Percentiles rank a stretch among this genome's conserved stretches.
phyloP scores from a whole-genome alignment of 768 basidiomycete genomes.

The Vishniacozyma victoriae region DNA sequence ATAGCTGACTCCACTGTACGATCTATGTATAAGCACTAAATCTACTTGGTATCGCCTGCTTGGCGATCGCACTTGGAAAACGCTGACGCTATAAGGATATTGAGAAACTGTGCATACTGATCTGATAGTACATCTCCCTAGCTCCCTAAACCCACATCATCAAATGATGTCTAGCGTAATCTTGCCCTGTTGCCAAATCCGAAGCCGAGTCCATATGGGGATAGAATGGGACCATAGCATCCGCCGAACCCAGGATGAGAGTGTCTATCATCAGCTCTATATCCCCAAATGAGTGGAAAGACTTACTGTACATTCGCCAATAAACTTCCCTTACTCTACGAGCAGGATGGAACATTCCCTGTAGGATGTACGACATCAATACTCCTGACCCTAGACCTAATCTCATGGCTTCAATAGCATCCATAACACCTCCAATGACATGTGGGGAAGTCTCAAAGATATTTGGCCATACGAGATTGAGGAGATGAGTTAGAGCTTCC shows the following conservation, averaged over 20 bases:
- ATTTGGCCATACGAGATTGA: slow-evolving; percentile 99
- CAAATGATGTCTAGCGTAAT: slow-evolving; percentile 40
- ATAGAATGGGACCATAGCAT: slow-evolving; percentile 91
- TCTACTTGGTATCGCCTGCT: too few species aligned
- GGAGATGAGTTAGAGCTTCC: slow-evolving; percentile 93
- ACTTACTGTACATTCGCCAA: slow-evolving; percentile 90
- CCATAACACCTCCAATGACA: slow-evolving; percentile 97
- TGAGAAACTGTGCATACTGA: too few species aligned
- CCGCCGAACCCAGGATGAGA: slow-evolving; percentile 80
- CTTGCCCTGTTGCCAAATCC: slow-evolving; percentile 52
- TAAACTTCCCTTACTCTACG: slow-evolving; percentile 96
- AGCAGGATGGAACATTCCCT: slow-evolving; percentile 95
- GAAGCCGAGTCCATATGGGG: slow-evolving; percentile 83
- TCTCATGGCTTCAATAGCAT: slow-evolving; percentile 94
- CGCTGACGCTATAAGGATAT: too few species aligned
- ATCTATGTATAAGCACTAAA: too few species aligned
- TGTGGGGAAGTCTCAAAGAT: slow-evolving; percentile 98
- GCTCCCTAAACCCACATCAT: slow-evolving; percentile 41
- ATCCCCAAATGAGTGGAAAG: neutral
- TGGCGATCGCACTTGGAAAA: too few species aligned
- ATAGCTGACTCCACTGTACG: too few species aligned
- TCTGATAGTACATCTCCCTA: too few species aligned
- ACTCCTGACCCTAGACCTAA: slow-evolving; percentile 92
- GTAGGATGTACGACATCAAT: slow-evolving; percentile 82
- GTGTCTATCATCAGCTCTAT: slow-evolving; percentile 34